Base-by-base conservation (phyloP, 129 eudicot species). In the Arctium minus region DNA sequence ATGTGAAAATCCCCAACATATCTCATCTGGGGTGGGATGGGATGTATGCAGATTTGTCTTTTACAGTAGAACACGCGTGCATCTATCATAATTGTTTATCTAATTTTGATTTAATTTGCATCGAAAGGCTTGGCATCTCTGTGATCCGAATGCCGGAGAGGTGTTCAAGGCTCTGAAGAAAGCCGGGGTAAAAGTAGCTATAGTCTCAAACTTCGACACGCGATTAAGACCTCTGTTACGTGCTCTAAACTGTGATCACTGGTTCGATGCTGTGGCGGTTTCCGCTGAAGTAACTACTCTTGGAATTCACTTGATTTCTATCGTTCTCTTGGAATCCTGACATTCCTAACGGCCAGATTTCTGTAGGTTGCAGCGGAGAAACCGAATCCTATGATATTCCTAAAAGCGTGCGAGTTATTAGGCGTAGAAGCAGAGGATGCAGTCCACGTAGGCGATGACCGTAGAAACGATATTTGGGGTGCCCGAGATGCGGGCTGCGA, bases 401-500 rank as follows among this genome's bases (percentile, higher is more conserved):
- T 96, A 67, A 96, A 89, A 90, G 99, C 99, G n/a, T 96, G 99
- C 35, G 99, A 96, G 79, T 86, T 90, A 73, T 78, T 96, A 88
- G 98, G 94, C 71, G 98, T 96, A 78, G 80, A 92, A 74, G 94
- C 99, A 0, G 96, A 93, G 88, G 99, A 93, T 89, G 99, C 92
- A 4, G 99, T 96, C 84, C 99, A 96, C 76, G 98, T 96, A 32
- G 99, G 99, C 42, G 99, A 96, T 89, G 99, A 96, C 79, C 96
- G 98, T 35, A 86, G 98, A 73, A 96, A 96, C 36, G 99, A 96
- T 75, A 82, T 96, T 27, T 96, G 99, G 99, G 99, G 99, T 79
- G 99, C 99, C 37, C 85, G 99, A 84, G 99, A 93, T 85, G 99
- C 99, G 22, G 98, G 99, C 56, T 93, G 98, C 82, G 98, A 96